phyloP scores from a whole-genome alignment of 2,329 filamentous ascomycete genomes.

The Aquanectria penicillioides region DNA sequence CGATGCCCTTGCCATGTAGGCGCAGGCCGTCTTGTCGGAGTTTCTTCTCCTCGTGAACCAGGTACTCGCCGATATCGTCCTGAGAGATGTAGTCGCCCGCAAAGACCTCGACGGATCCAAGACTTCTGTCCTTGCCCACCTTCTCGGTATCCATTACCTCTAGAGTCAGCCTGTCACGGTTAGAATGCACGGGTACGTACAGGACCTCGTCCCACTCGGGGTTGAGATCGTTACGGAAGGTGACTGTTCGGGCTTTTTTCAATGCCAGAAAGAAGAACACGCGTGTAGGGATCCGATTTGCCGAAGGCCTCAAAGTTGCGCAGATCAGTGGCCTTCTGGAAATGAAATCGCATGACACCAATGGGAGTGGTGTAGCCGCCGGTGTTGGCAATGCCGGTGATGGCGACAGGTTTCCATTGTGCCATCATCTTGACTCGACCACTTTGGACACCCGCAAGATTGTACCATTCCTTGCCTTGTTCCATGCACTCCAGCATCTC shows the following conservation, averaged over 20 bases:
- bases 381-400: slow-evolving; percentile 82
- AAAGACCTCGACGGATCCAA: slow-evolving; percentile 82
- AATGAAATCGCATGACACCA: slow-evolving; percentile 94
- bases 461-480: slow-evolving; percentile 97
- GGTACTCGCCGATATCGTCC: slow-evolving; percentile 82
- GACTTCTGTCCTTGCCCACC: slow-evolving; percentile 87
- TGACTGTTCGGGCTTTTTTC: slow-evolving; percentile 93
- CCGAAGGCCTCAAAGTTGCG: slow-evolving; percentile 95
- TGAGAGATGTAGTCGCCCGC: slow-evolving; percentile 83
- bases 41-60: slow-evolving; percentile 80
- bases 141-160: slow-evolving; percentile 98
- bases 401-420: slow-evolving; percentile 93
- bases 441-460: slow-evolving; percentile 80
- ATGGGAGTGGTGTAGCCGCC: slow-evolving; percentile 94
- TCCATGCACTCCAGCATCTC: slow-evolving; percentile 91
- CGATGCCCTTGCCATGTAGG: slow-evolving; percentile 75
- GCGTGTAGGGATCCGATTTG: slow-evolving; percentile 95
- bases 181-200: slow-evolving; percentile 89
- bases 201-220: slow-evolving; percentile 96
- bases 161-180: slow-evolving; percentile 83
- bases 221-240: slow-evolving; percentile 94
- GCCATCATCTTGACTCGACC: slow-evolving; percentile 91
- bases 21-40: slow-evolving; percentile 74
- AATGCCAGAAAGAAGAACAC: slow-evolving; percentile 88
- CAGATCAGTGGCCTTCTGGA: slow-evolving; percentile 82